Evolutionary conservation across 257 asterid species (phyloP).

Genomic region (Solanum corneliomulleri): DNA sequence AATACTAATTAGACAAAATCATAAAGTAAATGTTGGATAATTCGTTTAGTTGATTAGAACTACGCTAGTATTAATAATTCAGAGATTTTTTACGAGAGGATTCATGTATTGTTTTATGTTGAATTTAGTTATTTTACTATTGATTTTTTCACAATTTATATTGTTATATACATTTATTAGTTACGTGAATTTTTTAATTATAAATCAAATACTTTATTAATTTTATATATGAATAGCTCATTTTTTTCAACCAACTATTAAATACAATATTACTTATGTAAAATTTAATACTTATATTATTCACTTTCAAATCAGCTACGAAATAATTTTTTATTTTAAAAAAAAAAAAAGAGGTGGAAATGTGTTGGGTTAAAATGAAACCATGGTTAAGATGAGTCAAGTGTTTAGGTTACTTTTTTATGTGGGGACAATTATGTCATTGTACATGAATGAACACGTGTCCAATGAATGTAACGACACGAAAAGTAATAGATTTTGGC

Average conservation of each 20-base stretch:
- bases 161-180: too few species aligned
- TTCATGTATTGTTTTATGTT: not conserved
- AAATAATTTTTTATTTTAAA: fast-evolving
- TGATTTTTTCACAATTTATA: too few species aligned
- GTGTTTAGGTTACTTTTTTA: not conserved
- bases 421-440: not conserved
- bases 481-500: not conserved
- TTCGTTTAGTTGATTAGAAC: not conserved
- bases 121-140: too few species aligned
- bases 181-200: not conserved
- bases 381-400: not conserved
- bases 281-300: too few species aligned
- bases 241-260: not conserved
- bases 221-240: too few species aligned
- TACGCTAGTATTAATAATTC: too few species aligned
- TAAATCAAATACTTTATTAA: not conserved
- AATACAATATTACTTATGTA: too few species aligned
- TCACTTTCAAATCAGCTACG: too few species aligned
- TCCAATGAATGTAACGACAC: not conserved
- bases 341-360: not conserved
- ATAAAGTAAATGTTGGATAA: not conserved
- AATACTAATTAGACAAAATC: not conserved
- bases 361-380: not conserved
- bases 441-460: not conserved
- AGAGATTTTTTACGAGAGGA: too few species aligned